Evolutionary conservation across 345 rosid genomes (phyloP).

Genomic region (Lumnitzera racemosa): DNA sequence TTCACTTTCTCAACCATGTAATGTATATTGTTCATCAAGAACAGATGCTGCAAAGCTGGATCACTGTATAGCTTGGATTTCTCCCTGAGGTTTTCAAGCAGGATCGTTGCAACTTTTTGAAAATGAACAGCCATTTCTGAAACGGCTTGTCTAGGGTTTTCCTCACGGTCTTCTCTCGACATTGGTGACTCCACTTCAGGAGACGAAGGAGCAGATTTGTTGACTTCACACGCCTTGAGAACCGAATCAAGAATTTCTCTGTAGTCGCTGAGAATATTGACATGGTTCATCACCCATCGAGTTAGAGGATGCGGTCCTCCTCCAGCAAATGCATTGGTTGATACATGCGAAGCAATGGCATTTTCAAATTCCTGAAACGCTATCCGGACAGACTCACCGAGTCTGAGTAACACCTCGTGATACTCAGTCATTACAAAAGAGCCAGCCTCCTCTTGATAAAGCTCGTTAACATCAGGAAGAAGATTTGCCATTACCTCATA

Average conservation of each 20-base stretch:
- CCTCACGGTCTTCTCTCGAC: conserved; percentile 31
- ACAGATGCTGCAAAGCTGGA: conserved; percentile 57
- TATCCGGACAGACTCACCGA: conserved; percentile 51
- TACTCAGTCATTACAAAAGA: conserved; percentile 45
- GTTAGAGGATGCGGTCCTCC: conserved; percentile 81
- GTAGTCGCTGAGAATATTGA: conserved; percentile 58
- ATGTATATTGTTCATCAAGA: conserved; percentile 80
- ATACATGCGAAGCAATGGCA: conserved; percentile 53
- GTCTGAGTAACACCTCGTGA: conserved; percentile 50
- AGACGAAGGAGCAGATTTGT: conserved; percentile 20
- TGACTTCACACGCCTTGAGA: conserved; percentile 38
- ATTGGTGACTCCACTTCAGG: conserved; percentile 25
- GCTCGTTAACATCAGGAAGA: conserved; percentile 48
- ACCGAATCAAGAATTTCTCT: conserved; percentile 54
- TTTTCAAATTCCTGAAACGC: conserved; percentile 68
- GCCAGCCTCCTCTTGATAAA: conserved; percentile 43
- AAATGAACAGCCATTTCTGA: conserved; percentile 44
- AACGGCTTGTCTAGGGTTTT: conserved; percentile 16
- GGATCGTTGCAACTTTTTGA: conserved; percentile 46
- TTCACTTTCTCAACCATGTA: conserved; percentile 81
- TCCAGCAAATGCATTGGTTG: conserved; percentile 49
- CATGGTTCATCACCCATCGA: conserved; percentile 74
- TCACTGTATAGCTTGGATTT: conserved; percentile 63
- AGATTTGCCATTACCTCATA: conserved; percentile 66
- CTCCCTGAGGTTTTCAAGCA: conserved; percentile 59